Evolutionary conservation across 2,329 filamentous ascomycete genomes (phyloP).

Genomic region (Colletotrichum ledebouriae): DNA sequence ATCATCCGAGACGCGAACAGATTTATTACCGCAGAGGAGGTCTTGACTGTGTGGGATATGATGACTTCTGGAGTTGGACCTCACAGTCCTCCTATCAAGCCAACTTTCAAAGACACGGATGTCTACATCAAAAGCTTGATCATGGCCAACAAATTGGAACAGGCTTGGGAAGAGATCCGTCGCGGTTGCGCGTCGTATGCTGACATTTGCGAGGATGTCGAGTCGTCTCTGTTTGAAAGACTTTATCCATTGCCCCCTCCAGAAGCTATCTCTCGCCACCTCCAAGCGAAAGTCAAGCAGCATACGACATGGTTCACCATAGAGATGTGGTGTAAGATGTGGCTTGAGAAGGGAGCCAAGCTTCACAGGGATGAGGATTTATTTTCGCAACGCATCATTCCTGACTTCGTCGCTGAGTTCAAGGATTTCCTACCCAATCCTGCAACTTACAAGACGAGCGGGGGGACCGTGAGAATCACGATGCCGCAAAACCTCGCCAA

Average conservation of each 20-base stretch:
- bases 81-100: slow-evolving; percentile 64
- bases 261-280: slow-evolving; percentile 19
- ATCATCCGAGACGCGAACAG: slow-evolving; percentile 49
- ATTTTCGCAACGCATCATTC: slow-evolving; percentile 17
- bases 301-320: slow-evolving; percentile 39
- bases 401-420: slow-evolving; percentile 40
- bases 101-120: slow-evolving; percentile 69
- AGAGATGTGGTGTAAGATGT: slow-evolving; percentile 35
- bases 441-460: slow-evolving; percentile 32
- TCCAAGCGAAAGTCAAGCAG: slow-evolving; percentile 36
- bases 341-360: slow-evolving; percentile 26
- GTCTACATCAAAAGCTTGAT: slow-evolving; percentile 58
- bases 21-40: slow-evolving; percentile 56
- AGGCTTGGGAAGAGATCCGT: slow-evolving; percentile 31
- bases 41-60: slow-evolving; percentile 67
- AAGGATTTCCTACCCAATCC: slow-evolving; percentile 35
- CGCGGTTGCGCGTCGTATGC: slow-evolving; percentile 22
- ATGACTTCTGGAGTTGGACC: slow-evolving; percentile 66
- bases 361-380: not conserved
- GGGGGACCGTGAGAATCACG: slow-evolving; percentile 36
- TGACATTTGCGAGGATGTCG: slow-evolving; percentile 17
- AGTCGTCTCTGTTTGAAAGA: slow-evolving; percentile 32
- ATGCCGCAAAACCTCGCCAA: slow-evolving; percentile 2
- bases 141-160: slow-evolving; percentile 22
- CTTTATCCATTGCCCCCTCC: slow-evolving; percentile 36